Base-by-base conservation (phyloP, 306 rosid species). In the Gynostemma pentaphyllum region DNA sequence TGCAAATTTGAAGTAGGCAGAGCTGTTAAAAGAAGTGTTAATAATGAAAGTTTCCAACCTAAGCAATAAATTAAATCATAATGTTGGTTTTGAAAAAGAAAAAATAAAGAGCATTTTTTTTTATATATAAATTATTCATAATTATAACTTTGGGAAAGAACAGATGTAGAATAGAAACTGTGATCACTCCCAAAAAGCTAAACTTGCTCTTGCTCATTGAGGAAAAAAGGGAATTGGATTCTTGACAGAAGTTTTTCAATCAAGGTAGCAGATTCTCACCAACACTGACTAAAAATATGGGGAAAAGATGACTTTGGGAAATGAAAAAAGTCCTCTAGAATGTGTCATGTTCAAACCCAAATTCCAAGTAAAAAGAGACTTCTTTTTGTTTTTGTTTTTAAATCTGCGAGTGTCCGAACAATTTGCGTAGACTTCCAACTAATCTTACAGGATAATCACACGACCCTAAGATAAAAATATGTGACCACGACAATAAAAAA, bases 211-310 rank as follows among this genome's bases (percentile, higher is more conserved):
- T 57, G 26, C 30, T 56, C 45, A 56, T 34, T 56, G 42, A 57
- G 64, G 12, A 36, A 32, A 10, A 74, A 74, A 44, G 51, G 53
- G 26, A 65, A 50, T 71, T 45, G 36, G 41, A 50, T 64, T 68
- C 74, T 55, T 64, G 53, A 53, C 65, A 36, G 41, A 22, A 36
- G 11, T 24, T 22, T 22, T 39, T 41, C 36, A 2, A 18, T 34
- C 36, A 27, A 57, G 7, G 48, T 13, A 30, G 50, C 45, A 42
- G 57, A 61, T 61, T 61, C 66, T 40, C 50, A 14, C 32, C n/a
- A 37, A 59, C 19, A 59, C 47, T 18, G 13, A 23, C 27, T 40
- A 23, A 61, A 61, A 61, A 61, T 34, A 39, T 22, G 48, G 13
- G 13, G 30, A 61, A 61, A 40, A 59, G 47, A 24, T 13, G 39